Percentiles rank a stretch among this genome's conserved stretches.
phyloP scores from a whole-genome alignment of 768 basidiomycete genomes.

The Kondoa malvinella region DNA sequence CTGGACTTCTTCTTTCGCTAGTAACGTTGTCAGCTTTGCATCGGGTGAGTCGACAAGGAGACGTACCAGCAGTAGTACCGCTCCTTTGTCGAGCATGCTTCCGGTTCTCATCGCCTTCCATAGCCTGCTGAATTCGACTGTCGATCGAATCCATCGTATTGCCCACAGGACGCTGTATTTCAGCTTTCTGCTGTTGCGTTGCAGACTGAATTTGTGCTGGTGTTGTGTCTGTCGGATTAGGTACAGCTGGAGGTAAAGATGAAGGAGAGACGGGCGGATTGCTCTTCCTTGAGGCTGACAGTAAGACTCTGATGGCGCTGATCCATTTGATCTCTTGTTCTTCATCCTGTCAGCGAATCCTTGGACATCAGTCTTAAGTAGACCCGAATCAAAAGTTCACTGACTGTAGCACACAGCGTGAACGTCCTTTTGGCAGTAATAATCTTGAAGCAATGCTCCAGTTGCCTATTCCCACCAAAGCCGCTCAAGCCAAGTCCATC shows the following conservation, averaged over 20 bases:
- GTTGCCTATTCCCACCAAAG: slow-evolving; percentile 35
- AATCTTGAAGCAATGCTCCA: slow-evolving; percentile 69
- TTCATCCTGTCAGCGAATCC: slow-evolving; percentile 47
- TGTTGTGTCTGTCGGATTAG: too few relatives aligned
- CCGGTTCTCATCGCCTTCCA: too few relatives aligned
- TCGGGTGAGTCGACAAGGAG: background rate
- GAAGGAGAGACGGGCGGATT: background rate
- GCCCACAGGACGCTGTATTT: too few relatives aligned
- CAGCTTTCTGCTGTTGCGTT: too few relatives aligned
- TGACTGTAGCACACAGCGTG: slow-evolving; percentile 52
- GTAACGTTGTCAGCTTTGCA: background rate
- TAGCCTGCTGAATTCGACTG: too few relatives aligned
- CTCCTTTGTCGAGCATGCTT: background rate
- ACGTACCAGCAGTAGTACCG: background rate
- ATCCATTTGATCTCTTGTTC: slow-evolving; percentile 99
- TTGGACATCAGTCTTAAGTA: background rate
- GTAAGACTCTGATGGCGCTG: slow-evolving; percentile 77
- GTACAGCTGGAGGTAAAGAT: too few relatives aligned
- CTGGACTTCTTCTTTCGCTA: background rate
- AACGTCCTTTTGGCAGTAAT: slow-evolving; percentile 83
- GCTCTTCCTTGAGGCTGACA: slow-evolving; percentile 36
- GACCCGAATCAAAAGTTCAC: background rate
- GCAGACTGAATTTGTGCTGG: too few relatives aligned
- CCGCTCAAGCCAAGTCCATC: background rate
- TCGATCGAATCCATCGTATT: too few relatives aligned